Evolutionary conservation across 495 filamentous ascomycete species (phyloP).

Genomic region (Penicillium simplicissimum): DNA sequence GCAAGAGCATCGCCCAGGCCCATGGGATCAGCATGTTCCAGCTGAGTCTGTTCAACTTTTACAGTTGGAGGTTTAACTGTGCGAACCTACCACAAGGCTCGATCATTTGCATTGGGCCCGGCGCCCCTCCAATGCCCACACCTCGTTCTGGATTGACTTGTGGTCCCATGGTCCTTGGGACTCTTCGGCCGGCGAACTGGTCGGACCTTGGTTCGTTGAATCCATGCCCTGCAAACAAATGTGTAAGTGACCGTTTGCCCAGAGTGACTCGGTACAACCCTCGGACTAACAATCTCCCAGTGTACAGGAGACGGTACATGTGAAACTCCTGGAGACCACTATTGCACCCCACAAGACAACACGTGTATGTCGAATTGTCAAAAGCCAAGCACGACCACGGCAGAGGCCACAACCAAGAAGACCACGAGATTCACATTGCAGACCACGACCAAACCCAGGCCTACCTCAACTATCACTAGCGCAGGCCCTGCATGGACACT

Average conservation of each 20-base stretch:
- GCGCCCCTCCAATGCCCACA: conserved; percentile 13
- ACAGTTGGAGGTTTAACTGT: conserved; percentile 10
- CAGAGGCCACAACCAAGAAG: background rate
- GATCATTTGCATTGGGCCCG: conserved; percentile 11
- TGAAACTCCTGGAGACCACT: background rate
- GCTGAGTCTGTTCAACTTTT: conserved; percentile 9
- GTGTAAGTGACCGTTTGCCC: conserved; percentile 1
- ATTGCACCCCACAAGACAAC: background rate
- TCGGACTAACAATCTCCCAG: background rate
- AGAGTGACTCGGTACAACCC: background rate
- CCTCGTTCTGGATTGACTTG: background rate
- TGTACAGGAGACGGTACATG: background rate
- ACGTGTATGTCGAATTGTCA: conserved; percentile 1
- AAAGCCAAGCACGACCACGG: background rate
- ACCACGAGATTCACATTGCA: background rate
- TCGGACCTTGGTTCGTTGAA: conserved; percentile 10
- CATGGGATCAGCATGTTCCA: conserved; percentile 2
- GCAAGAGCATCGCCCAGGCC: background rate
- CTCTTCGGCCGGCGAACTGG: conserved; percentile 4
- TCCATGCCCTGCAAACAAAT: conserved; percentile 7
- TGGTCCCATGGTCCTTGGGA: conserved; percentile 10
- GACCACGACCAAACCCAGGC: background rate
- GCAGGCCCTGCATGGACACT: conserved; percentile 4
- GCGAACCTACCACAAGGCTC: background rate
- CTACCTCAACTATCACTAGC: background rate